Base-by-base conservation (phyloP, 1,284 basidiomycete species). In the Xerocomus cyaneibrunnescens region DNA sequence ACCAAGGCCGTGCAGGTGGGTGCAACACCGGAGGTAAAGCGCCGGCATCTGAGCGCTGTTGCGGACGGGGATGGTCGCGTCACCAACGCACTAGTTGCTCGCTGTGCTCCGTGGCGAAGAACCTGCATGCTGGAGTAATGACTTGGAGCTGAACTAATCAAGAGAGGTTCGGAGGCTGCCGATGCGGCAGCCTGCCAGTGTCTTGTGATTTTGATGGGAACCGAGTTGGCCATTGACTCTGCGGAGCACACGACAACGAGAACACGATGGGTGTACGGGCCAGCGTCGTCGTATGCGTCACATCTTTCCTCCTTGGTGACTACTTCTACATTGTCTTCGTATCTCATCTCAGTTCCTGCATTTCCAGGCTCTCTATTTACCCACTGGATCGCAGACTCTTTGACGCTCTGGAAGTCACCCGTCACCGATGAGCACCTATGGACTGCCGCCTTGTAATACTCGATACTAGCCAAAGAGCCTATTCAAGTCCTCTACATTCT, bases 321-420 rank as follows among this genome's bases (percentile, higher is more conserved):
- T 17, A 0, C 27, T 73, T 68, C 30, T 17, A 17, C 8, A 43
- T 32, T 44, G 6, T 44, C 17, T 23, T 19, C 17, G 32, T 37
- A 0, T 6, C 17, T 12, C 21, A 5, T 34, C 48, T 53, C 28
- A 39, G 50, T 23, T 41, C 41, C 35, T 46, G 3, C 32, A 10
- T 41, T 50, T 46, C 38, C 67, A 91, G 89, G 89, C 46, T 74
- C 85, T 45, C 74, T 92, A 6, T 90, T 90, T 66, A 90, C 87
- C 19, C 86, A 92, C 65, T 92, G 89, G 89, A 90, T 89, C 58
- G 89, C 89, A 28, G 89, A 92, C 73, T 89, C 87, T 9, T 72
- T 89, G 48, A 91, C 89, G 30, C 76, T 92, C 37, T 92, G 89
- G 89, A 89, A 89, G 72, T 80, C 85, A 12, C 87, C 88, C 44